Evolutionary conservation across 129 eudicot species (phyloP), one percentile per base, ranked within the genome.

Genomic region (Smallanthus sonchifolius): DNA sequence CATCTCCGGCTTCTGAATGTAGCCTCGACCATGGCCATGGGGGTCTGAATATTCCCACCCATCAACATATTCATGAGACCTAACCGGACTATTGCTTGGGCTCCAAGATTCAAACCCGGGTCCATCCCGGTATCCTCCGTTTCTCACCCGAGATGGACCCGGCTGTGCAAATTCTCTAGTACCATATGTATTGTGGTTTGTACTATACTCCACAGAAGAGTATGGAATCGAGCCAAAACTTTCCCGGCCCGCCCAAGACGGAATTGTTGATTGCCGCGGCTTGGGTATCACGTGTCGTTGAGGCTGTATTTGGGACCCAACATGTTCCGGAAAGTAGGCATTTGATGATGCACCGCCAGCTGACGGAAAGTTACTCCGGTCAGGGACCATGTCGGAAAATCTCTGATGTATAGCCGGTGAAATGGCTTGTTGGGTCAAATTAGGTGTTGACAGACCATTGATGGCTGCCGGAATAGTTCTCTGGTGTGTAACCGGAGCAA

Each of bases 81-180:
- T 81, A 65, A 38, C 45, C 7, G 96, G 96, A 71, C 96, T 92
- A 62, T 81, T 72, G 10, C 77, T 85, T 5, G 95, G 96, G 78
- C 94, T 86, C 91, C 94, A 92, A 3, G 92, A 71, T 34, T 89
- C 95, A 47, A 39, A 83, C 54, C 74, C 86, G 5, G 78, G 67
- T 36, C 75, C 80, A 35, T 35, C 88, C 63, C 40, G 55, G n/a
- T 39, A 17, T 2, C 69, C 81, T n/a, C 67, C 78, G 48, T 85
- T 80, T 69, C 96, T 81, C 57, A 36, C 85, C 78, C 80, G 19
- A 2, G 83, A 16, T 20, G 79, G 59, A 32, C 86, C 92, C 51
- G 52, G 71, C 42, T 39, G 79, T 19, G 38, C 65, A 48, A 24
- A 66, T 24, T 75, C 90, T 65, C 78, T 57, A 7, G 74, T 78